Evolutionary conservation across 805 yeast species (phyloP), one percentile per base, ranked within the genome.

Genomic region (Hanseniaspora taiwanica): DNA sequence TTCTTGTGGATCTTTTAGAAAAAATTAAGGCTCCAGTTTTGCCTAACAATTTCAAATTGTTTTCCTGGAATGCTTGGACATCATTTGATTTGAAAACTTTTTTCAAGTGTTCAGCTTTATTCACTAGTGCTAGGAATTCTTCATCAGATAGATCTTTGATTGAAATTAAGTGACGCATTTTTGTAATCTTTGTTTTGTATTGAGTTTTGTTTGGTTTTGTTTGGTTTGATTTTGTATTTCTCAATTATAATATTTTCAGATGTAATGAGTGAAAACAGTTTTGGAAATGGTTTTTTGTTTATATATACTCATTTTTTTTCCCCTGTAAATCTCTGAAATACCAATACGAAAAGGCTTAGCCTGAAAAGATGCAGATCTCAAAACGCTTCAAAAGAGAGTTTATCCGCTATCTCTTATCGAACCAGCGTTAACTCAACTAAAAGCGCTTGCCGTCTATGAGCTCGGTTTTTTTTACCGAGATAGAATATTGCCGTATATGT

Each of bases 1-100:
- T 91, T 62, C 98, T 74, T 19, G 98, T 91, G 6, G 96, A 84
- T 60, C 98, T 76, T 58, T 91, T 91, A 42, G 85, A 72, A 61
- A 91, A 91, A 35, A 91, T 58, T 53, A 91, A 61, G 1, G 96
- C 85, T 20, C 84, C 77, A 2, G 89, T 72, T 58, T 78, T 83
- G 2, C 96, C 97, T 31, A 74, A 61, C 38, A 91, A 63, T 40
- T 84, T 74, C 20, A 62, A 56, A 38, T 69, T 67, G 21, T 60
- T 51, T 35, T 54, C 54, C 45, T 52, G 62, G 39, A 60, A 55
- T 27, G 58, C 64, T 12, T 46, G 42, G n/a, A 52, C 43, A n/a
- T 56, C 60, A n/a, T 77, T 74, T 4, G 69, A 56, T 52, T 74
- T 76, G 57, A 81, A 75, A 27, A 74, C 62, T 4, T 60, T 48